A percentile compares a stretch with the other conserved stretches of the same genome.
Conservation (phyloP, 148 eudicot genomes). For the Nyssa sinensis region DNA sequence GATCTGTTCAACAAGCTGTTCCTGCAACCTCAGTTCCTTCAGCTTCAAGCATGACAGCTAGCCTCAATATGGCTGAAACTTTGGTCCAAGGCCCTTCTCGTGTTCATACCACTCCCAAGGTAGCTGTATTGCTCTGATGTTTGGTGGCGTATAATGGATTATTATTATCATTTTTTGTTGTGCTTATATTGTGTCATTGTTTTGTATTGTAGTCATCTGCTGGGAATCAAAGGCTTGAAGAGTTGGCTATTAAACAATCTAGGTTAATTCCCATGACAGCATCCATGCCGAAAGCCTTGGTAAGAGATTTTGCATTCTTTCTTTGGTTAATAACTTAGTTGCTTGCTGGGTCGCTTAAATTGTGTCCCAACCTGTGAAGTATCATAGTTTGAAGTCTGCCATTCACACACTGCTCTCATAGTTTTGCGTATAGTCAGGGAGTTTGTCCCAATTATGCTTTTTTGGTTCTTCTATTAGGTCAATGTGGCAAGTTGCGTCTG, state of each 20-base stretch:
- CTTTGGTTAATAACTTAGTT: constrained; percentile 1
- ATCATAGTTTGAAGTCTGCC: not conserved
- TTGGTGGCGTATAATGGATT: not conserved
- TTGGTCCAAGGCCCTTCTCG: constrained; percentile 44
- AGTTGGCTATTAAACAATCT: constrained; percentile 50
- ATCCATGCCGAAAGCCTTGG: constrained; percentile 45
- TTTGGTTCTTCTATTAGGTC: not conserved
- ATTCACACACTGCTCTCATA: not conserved
- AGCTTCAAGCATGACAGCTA: constrained; percentile 20
- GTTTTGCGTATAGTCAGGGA: not conserved
- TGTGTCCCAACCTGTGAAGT: not conserved
- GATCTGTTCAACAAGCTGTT: constrained; percentile 20
- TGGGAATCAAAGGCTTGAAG: constrained; percentile 52
- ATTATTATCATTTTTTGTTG: too few species aligned
- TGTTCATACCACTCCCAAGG: constrained; percentile 41
- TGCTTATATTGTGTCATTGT: constrained; percentile 2
- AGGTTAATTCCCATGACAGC: constrained; percentile 53
- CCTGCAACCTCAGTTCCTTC: constrained; percentile 20
- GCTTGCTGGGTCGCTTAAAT: not conserved
- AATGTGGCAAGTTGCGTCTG: not conserved
- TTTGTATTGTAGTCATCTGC: constrained; percentile 27
- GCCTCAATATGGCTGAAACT: constrained; percentile 58
- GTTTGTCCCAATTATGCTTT: not conserved
- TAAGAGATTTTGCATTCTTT: constrained; percentile 20
- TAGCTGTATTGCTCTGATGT: not conserved